Conservation (phyloP, 805 yeast genomes). For the Candida ovalis region DNA sequence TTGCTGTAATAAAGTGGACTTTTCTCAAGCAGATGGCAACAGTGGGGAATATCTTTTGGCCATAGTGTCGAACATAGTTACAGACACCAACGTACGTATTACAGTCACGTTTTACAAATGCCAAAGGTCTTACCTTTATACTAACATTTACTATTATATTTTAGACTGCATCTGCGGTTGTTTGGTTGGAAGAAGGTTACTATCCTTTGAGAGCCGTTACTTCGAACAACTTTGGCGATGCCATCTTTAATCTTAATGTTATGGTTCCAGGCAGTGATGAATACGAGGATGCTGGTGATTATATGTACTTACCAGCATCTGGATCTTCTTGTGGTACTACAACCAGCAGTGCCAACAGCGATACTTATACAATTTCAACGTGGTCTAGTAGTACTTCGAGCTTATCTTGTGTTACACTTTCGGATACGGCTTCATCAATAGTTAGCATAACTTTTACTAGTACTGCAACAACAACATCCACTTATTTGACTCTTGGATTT, state of each 20-base stretch:
- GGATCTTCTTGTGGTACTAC: constrained; percentile 1
- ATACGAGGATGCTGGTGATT: constrained; percentile 14
- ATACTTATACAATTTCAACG: not conserved
- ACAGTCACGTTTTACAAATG: no score
- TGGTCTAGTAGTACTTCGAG: not conserved
- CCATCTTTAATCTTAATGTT: constrained; percentile 14
- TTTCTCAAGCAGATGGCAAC: not conserved
- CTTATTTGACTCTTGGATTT: no score
- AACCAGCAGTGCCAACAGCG: not conserved
- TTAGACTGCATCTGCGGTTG: not conserved
- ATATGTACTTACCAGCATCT: constrained; percentile 12
- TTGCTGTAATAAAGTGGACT: constrained; percentile 4
- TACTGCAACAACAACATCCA: no score
- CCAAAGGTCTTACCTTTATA: not conserved
- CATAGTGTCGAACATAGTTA: not conserved
- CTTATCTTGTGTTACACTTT: not conserved
- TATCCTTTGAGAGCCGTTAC: constrained; percentile 29
- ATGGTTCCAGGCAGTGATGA: constrained; percentile 19
- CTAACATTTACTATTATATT: not conserved
- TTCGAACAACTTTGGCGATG: constrained; percentile 19
- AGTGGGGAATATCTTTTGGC: not conserved
- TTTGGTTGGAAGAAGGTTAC: constrained; percentile 18
- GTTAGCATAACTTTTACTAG: not conserved
- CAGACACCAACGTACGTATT: constrained; percentile 1
- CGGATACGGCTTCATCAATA: not conserved